Base-by-base conservation (phyloP, 2,329 filamentous ascomycete species). In the Zymoseptoria tritici region DNA sequence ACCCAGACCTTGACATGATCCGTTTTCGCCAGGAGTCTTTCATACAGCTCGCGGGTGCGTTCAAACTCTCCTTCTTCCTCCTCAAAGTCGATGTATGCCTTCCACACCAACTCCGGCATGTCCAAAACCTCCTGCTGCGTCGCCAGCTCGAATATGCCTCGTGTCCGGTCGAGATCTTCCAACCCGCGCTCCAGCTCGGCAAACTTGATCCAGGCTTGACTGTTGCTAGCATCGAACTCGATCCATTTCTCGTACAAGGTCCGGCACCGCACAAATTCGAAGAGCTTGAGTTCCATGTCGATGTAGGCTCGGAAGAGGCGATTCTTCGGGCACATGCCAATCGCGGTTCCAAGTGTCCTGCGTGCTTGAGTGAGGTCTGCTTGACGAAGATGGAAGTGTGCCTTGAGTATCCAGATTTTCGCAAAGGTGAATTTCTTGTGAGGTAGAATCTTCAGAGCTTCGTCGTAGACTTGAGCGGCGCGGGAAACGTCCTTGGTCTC, bases 1-100 rank as follows among this genome's bases (percentile, higher is more conserved):
- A 94, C 96, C 94, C 94, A 99, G 61, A 99, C 94, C 80, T 97
- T 99, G 80, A 97, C 91, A 72, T 99, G 94, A 71, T 94, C 88
- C n/a, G 94, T 96, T 85, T 95, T 97, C 70, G 90, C 81, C 51
- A 99, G 82, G 11, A 99, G 82, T 7, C 93, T 85, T 78, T 97
- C 93, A 77, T 97, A 99, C 52, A 99, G 79, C 3, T 79, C 78
- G 54, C 94, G 83, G 4, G 91, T 91, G 54, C 86, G 82, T 57
- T 91, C 90, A 74, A 93, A 97, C 74, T 97, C 64, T 36, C 67
- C 67, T 74, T 96, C 91, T 69, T 96, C 91, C 72, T 97, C 93
- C 76, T 99, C 94, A 71, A 97, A 97, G 75, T 99, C 94, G 68
- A 99, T 97, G 75, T 96, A 99, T 1, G 91, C 86, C 77, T 97